Conservation (phyloP, 352 stramenopile genomes). For the Aphanomyces cochlioides region DNA sequence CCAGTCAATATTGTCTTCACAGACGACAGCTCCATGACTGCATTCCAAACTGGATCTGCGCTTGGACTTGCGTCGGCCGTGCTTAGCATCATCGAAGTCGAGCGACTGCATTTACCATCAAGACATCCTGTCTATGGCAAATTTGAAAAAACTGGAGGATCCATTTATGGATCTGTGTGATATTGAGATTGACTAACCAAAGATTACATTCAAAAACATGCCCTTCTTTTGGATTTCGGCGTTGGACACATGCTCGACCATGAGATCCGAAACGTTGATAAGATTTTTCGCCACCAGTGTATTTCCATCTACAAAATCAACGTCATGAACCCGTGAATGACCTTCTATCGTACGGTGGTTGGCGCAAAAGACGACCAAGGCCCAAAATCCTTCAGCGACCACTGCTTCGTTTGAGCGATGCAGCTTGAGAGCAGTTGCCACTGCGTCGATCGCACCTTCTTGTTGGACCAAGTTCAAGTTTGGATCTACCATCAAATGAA, state of each 20-base stretch:
- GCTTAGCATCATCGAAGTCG: slow-evolving; percentile 68
- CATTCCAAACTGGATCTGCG: slow-evolving; percentile 65
- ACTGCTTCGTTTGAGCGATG: slow-evolving; percentile 62
- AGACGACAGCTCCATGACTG: slow-evolving; percentile 64
- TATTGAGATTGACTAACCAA: slow-evolving; percentile 36
- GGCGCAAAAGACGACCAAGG: slow-evolving; percentile 73
- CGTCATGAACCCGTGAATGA: background rate
- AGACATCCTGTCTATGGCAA: slow-evolving; percentile 75
- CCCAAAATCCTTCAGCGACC: slow-evolving; percentile 68
- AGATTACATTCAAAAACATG: slow-evolving; percentile 54
- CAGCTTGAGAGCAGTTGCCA: slow-evolving; percentile 58
- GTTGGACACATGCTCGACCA: slow-evolving; percentile 47
- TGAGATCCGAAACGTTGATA: slow-evolving; percentile 42
- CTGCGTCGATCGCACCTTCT: slow-evolving; percentile 57
- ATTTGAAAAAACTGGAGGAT: slow-evolving; percentile 42
- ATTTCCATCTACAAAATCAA: slow-evolving; percentile 50
- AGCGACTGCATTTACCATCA: slow-evolving; percentile 73
- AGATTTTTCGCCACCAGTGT: slow-evolving; percentile 47
- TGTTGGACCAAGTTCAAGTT: slow-evolving; percentile 60
- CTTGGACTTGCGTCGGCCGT: slow-evolving; percentile 59
- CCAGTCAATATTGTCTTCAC: slow-evolving; percentile 72
- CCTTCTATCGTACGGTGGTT: slow-evolving; percentile 48
- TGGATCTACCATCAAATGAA: slow-evolving; percentile 36
- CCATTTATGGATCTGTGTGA: slow-evolving; percentile 20
- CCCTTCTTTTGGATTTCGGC: slow-evolving; percentile 63